Conservation (phyloP, 116 monocot genomes). For the Posidonia oceanica region DNA sequence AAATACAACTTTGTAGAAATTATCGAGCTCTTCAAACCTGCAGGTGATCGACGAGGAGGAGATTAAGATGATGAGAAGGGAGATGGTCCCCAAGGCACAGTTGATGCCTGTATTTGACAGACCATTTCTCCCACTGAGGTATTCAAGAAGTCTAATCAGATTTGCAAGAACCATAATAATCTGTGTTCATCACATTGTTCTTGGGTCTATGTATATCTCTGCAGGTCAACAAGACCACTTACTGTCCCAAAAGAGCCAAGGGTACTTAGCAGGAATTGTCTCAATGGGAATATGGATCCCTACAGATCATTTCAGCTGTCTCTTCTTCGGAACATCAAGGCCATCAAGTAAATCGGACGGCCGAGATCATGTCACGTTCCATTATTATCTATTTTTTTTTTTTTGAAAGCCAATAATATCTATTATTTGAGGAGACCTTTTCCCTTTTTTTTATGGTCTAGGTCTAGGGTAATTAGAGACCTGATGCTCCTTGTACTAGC, state of each 20-base stretch:
- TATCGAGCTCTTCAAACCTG: background rate
- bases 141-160: background rate
- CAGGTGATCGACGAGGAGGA: constrained; percentile 76
- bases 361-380: too few relatives aligned
- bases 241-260: constrained; percentile 71
- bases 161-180: background rate
- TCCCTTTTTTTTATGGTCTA: too few relatives aligned
- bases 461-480: too few relatives aligned
- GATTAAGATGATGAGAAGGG: constrained; percentile 60
- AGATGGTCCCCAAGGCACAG: constrained; percentile 82
- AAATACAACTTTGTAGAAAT: background rate
- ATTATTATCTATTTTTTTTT: too few relatives aligned
- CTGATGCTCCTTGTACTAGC: too few relatives aligned
- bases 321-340: constrained; percentile 25
- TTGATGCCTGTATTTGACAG: constrained; percentile 68
- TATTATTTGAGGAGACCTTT: too few relatives aligned
- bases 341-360: constrained; percentile 21
- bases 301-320: constrained; percentile 25
- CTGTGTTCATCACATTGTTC: background rate
- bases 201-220: background rate
- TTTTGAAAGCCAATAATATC: too few relatives aligned
- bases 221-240: constrained; percentile 55
- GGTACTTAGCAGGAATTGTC: constrained; percentile 33
- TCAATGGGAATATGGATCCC: constrained; percentile 14
- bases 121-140: constrained; percentile 70